These are phyloP conservation scores for Nakazawaea molendinolei DNA, from an alignment of 805 yeast genomes.

Conservation along the genomic window DNA sequence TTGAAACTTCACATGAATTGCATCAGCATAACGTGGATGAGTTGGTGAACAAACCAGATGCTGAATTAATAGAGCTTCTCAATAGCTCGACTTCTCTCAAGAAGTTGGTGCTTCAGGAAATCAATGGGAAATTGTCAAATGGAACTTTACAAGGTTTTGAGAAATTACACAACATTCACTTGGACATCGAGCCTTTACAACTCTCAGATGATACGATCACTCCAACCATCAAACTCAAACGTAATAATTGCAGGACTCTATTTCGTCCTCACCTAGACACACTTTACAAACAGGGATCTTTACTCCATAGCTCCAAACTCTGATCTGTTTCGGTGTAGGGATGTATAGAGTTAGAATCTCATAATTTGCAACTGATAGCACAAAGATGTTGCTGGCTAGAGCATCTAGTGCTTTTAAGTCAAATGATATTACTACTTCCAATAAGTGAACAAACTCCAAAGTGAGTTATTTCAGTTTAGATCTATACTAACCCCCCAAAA, in stretches of 20 bases:
- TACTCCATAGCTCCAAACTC: not conserved
- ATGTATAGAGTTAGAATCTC: no score
- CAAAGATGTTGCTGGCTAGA: no score
- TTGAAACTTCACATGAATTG: not conserved
- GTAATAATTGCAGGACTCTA: conserved; percentile 8
- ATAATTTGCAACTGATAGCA: no score
- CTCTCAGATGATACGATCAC: conserved; percentile 56
- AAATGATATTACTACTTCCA: no score
- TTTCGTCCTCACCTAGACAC: conserved; percentile 6
- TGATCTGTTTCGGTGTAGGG: no score
- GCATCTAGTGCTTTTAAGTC: no score
- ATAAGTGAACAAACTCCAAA: no score
- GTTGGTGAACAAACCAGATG: conserved; percentile 1
- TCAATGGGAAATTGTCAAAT: conserved; percentile 30
- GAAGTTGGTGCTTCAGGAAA: conserved; percentile 25
- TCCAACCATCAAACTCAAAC: conserved; percentile 53
- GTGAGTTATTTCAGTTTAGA: no score
- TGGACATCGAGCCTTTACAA: conserved; percentile 53
- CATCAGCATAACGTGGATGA: conserved; percentile 3
- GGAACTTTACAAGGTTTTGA: conserved; percentile 54
- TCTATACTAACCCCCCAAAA: no score
- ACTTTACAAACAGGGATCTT: conserved; percentile 13
- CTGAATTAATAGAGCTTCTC: conserved; percentile 7
- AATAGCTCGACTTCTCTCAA: conserved; percentile 20
- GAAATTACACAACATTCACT: conserved; percentile 45